Conservation (phyloP, 2,329 filamentous ascomycete species). For the Pseudogymnoascus sp. region DNA sequence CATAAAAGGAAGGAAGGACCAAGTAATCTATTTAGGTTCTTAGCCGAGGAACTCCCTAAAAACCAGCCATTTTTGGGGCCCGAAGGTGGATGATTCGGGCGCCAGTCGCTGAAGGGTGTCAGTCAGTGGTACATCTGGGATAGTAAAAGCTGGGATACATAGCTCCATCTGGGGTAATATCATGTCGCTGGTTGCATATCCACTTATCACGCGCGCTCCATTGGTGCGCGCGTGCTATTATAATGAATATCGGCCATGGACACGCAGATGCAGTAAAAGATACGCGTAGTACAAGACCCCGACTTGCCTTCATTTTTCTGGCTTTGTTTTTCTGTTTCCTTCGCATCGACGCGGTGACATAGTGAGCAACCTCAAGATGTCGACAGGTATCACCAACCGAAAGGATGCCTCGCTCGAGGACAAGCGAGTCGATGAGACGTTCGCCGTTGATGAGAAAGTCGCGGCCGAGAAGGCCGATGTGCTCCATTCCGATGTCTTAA, state of each 20-base stretch:
- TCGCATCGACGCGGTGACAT: background rate
- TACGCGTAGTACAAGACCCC: background rate
- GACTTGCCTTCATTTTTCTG: background rate
- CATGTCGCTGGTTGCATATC: background rate
- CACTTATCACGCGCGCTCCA: background rate
- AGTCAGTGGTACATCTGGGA: background rate
- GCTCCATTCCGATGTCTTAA: background rate
- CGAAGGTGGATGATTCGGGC: background rate
- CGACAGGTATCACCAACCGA: background rate
- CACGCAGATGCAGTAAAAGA: background rate
- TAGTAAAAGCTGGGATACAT: background rate
- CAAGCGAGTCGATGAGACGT: background rate
- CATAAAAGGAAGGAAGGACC: background rate
- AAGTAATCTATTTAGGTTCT: background rate
- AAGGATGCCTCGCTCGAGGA: background rate
- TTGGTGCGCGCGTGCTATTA: background rate
- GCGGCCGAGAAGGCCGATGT: background rate
- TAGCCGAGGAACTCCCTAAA: background rate
- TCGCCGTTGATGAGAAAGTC: background rate
- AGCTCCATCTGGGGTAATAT: background rate
- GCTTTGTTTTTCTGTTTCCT: background rate
- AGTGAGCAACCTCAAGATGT: background rate
- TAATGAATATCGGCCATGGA: background rate
- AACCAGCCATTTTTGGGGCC: too few species aligned
- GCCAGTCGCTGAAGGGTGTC: background rate